phyloP scores from a whole-genome alignment of 164 flowering plant species.

The Litsea cubeba region DNA sequence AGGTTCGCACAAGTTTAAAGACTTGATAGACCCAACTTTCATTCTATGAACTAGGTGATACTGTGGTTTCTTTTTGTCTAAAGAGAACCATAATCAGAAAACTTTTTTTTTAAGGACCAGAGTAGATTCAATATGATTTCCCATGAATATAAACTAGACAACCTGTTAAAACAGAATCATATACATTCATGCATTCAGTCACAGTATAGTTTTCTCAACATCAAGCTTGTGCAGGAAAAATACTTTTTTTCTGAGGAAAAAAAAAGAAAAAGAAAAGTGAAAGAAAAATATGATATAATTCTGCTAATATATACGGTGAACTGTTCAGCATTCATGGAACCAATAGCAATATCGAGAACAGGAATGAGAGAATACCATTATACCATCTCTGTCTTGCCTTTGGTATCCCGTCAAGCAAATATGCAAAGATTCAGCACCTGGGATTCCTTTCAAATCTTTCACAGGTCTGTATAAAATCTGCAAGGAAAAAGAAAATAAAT shows the following conservation, averaged over 20 bases:
- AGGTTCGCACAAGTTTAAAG: not conserved
- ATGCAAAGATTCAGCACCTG: constrained; percentile 54
- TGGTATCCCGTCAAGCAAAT: constrained; percentile 94
- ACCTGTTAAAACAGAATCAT: too few species aligned
- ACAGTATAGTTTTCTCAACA: too few species aligned
- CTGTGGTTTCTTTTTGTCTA: not conserved
- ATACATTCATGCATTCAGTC: too few species aligned
- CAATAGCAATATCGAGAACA: too few species aligned
- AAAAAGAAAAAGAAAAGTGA: too few species aligned
- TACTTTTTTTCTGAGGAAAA: too few species aligned
- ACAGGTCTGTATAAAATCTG: constrained; percentile 80
- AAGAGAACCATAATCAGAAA: not conserved
- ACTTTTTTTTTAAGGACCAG: not conserved
- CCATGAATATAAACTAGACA: too few species aligned
- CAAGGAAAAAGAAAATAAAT: not conserved
- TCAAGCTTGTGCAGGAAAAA: too few species aligned
- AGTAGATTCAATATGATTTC: too few species aligned
- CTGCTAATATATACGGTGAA: too few species aligned
- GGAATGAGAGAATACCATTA: constrained; percentile 47
- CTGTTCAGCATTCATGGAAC: too few species aligned
- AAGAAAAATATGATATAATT: too few species aligned
- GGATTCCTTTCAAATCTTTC: constrained; percentile 75
- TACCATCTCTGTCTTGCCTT: constrained; percentile 75
- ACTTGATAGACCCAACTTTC: not conserved
- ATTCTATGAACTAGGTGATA: not conserved